Evolutionary conservation across 164 flowering plant species (phyloP).

Genomic region (Nelumbo lutea): DNA sequence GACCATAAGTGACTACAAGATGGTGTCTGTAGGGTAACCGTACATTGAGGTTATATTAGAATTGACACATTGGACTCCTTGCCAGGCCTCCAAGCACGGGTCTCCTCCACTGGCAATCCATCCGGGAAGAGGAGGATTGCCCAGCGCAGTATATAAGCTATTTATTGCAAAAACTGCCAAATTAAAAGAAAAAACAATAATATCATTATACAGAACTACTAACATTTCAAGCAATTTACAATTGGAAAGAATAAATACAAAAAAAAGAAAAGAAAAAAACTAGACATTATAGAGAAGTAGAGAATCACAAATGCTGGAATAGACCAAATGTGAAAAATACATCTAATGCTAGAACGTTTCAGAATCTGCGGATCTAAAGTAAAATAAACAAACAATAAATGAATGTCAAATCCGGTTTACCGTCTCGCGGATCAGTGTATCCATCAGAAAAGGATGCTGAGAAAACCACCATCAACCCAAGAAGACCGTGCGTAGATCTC

Average conservation of each 20-base stretch:
- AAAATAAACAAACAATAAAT: background rate
- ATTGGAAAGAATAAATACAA: background rate
- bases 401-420: slow-evolving; percentile 12
- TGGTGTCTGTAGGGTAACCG: slow-evolving; percentile 8
- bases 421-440: slow-evolving; percentile 17
- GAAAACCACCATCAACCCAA: slow-evolving; percentile 10
- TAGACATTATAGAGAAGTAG: background rate
- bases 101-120: slow-evolving; percentile 80
- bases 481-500: slow-evolving; percentile 5
- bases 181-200: slow-evolving; percentile 5
- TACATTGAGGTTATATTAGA: slow-evolving; percentile 64
- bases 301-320: background rate
- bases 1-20: background rate
- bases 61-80: slow-evolving; percentile 62
- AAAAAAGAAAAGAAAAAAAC: background rate
- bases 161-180: slow-evolving; percentile 70
- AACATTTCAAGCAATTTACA: background rate
- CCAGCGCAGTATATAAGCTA: slow-evolving; percentile 46
- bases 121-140: slow-evolving; percentile 55
- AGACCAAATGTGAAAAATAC: background rate
- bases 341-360: no score
- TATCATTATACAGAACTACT: background rate
- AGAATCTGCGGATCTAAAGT: slow-evolving; percentile 3
- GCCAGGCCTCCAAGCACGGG: slow-evolving; percentile 79
- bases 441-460: slow-evolving; percentile 9